These are phyloP conservation scores for Cercospora citrullina DNA, from an alignment of 2,329 filamentous ascomycete species.

Conservation along the genomic window DNA sequence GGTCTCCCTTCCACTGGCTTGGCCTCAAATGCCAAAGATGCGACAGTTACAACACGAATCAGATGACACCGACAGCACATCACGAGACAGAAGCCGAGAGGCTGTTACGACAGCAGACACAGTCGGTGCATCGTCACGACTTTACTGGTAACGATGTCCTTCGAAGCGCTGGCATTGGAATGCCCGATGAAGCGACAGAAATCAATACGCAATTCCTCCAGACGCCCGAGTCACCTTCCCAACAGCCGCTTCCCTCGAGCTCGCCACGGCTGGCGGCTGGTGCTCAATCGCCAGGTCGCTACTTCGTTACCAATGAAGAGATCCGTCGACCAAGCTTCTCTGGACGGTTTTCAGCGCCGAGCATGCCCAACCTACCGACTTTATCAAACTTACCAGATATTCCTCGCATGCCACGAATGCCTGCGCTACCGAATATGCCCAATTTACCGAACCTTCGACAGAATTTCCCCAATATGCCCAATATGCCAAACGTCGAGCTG, in stretches of 20 bases:
- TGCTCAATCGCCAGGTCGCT: slow-evolving; percentile 35
- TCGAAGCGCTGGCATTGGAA: slow-evolving; percentile 37
- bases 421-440: slow-evolving; percentile 36
- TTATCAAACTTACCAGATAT: slow-evolving; percentile 29
- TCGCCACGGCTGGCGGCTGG: slow-evolving; percentile 27
- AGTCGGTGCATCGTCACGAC: slow-evolving; percentile 37
- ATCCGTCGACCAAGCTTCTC: slow-evolving; percentile 33
- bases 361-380: slow-evolving; percentile 33
- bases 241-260: slow-evolving; percentile 16
- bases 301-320: slow-evolving; percentile 37
- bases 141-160: slow-evolving; percentile 40
- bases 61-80: slow-evolving; percentile 47
- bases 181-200: slow-evolving; percentile 26
- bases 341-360: slow-evolving; percentile 33
- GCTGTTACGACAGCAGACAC: slow-evolving; percentile 33
- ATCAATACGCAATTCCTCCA: slow-evolving; percentile 21
- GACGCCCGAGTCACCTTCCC: slow-evolving; percentile 23
- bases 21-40: slow-evolving; percentile 78
- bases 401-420: slow-evolving; percentile 34
- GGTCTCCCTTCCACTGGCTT: slow-evolving; percentile 89
- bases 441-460: slow-evolving; percentile 23
- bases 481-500: slow-evolving; percentile 37
- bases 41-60: slow-evolving; percentile 55
- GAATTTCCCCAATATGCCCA: slow-evolving; percentile 27
- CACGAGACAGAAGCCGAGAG: slow-evolving; percentile 39